These are phyloP conservation scores for Massarina eburnea DNA, from an alignment of 2,329 filamentous ascomycete genomes.

Conservation along the genomic window DNA sequence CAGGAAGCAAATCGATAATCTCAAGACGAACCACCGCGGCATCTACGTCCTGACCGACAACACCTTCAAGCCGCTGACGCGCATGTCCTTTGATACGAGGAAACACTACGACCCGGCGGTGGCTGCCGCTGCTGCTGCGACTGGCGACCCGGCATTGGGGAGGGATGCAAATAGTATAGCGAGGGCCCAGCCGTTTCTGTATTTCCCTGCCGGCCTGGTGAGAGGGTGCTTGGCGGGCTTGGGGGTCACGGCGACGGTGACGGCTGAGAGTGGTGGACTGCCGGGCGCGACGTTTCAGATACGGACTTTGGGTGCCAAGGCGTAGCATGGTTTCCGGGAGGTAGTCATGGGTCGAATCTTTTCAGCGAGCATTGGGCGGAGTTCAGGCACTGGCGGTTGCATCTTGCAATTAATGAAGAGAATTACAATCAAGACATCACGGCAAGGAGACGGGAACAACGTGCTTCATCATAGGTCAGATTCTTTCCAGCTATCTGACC, in stretches of 20 bases:
- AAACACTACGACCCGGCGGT: constrained; percentile 32
- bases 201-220: constrained; percentile 92
- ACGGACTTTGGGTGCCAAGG: constrained; percentile 73
- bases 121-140: constrained; percentile 33
- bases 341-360: neutral
- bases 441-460: neutral
- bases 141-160: constrained; percentile 30
- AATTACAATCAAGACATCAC: neutral
- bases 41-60: constrained; percentile 97
- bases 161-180: constrained; percentile 55
- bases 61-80: constrained; percentile 80
- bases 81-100: constrained; percentile 77
- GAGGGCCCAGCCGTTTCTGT: constrained; percentile 66
- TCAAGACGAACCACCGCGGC: constrained; percentile 96
- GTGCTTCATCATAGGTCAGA: neutral
- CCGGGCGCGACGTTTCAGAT: constrained; percentile 94
- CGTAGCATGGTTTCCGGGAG: constrained; percentile 45
- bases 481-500: neutral
- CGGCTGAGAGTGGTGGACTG: constrained; percentile 84
- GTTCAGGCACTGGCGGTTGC: constrained; percentile 14
- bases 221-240: constrained; percentile 88
- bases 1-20: constrained; percentile 95
- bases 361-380: constrained; percentile 36
- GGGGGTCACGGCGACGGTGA: constrained; percentile 87
- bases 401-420: neutral